These are phyloP conservation scores for Ogataea corticis DNA, from an alignment of 805 yeast species.

Conservation along the genomic window DNA sequence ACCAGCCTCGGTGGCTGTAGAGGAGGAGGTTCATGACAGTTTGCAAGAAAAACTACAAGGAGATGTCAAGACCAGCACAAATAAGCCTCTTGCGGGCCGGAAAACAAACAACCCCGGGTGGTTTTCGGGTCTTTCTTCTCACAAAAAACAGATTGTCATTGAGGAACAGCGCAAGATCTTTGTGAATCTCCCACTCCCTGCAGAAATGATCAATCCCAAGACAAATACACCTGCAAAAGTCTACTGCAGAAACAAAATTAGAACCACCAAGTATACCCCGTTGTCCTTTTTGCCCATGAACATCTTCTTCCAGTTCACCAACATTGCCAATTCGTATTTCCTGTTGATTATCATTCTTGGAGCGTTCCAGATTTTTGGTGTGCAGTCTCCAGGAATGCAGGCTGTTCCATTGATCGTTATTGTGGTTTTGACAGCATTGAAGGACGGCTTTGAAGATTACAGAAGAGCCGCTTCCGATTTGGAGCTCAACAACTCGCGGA, in stretches of 20 bases:
- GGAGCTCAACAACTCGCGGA: conserved; percentile 66
- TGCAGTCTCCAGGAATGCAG: conserved; percentile 67
- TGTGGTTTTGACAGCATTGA: conserved; percentile 69
- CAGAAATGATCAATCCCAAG: conserved; percentile 53
- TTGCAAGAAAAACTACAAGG: no score
- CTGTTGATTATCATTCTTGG: conserved; percentile 56
- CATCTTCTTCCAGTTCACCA: conserved; percentile 52
- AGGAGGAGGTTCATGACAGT: no score
- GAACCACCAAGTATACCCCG: conserved; percentile 66
- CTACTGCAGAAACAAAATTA: conserved; percentile 57
- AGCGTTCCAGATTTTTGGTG: conserved; percentile 71
- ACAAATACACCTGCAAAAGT: conserved; percentile 44
- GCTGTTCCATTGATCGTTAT: conserved; percentile 83
- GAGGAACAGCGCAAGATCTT: conserved; percentile 45
- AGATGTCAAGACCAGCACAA: no score
- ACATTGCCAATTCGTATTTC: conserved; percentile 63
- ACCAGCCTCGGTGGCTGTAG: no score
- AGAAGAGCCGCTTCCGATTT: conserved; percentile 62
- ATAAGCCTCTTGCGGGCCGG: no score
- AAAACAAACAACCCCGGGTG: conserved; percentile 7
- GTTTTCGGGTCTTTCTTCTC: conserved; percentile 6
- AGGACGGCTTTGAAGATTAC: conserved; percentile 79
- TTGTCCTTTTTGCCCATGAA: conserved; percentile 58
- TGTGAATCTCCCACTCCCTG: conserved; percentile 61
- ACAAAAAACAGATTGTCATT: conserved; percentile 1